These are phyloP conservation scores for Alternaria sp. DNA, from an alignment of 2,329 filamentous ascomycete genomes.

Conservation along the genomic window DNA sequence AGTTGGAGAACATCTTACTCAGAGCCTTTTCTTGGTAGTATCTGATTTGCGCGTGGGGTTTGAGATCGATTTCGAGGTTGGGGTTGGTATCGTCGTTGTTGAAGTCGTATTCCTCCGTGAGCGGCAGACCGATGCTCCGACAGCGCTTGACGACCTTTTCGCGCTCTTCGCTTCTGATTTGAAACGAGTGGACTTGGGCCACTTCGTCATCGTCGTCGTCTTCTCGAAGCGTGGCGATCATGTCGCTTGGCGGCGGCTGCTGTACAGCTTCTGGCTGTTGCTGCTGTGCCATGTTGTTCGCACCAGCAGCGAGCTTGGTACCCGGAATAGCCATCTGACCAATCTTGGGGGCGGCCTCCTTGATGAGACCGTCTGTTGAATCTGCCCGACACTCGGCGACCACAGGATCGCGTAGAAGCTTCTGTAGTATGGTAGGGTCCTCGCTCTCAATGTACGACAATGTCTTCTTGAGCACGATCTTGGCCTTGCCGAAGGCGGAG, in stretches of 20 bases:
- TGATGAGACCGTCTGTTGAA: constrained; percentile 73
- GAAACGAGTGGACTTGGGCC: constrained; percentile 90
- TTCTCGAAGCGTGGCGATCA: constrained; percentile 68
- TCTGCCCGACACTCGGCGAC: constrained; percentile 83
- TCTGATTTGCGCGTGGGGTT: constrained; percentile 86
- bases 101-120: constrained; percentile 97
- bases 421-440: constrained; percentile 84
- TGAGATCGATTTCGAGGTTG: constrained; percentile 90
- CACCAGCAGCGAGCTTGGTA: constrained; percentile 88
- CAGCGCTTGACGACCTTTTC: constrained; percentile 90
- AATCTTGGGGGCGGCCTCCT: constrained; percentile 83
- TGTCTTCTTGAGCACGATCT: constrained; percentile 92
- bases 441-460: constrained; percentile 93
- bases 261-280: constrained; percentile 34
- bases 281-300: constrained; percentile 67
- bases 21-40: constrained; percentile 96
- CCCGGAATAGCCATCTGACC: constrained; percentile 89
- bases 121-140: constrained; percentile 81
- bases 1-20: constrained; percentile 99
- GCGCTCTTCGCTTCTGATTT: constrained; percentile 82
- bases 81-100: constrained; percentile 87
- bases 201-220: constrained; percentile 86
- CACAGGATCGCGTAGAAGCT: constrained; percentile 80
- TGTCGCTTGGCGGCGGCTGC: constrained; percentile 57
- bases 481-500: constrained; percentile 92